A percentile compares a stretch with the other conserved stretches of the same genome.
Evolutionary conservation across 257 asterid genomes (phyloP).

Genomic region (Solanum virginianum): DNA sequence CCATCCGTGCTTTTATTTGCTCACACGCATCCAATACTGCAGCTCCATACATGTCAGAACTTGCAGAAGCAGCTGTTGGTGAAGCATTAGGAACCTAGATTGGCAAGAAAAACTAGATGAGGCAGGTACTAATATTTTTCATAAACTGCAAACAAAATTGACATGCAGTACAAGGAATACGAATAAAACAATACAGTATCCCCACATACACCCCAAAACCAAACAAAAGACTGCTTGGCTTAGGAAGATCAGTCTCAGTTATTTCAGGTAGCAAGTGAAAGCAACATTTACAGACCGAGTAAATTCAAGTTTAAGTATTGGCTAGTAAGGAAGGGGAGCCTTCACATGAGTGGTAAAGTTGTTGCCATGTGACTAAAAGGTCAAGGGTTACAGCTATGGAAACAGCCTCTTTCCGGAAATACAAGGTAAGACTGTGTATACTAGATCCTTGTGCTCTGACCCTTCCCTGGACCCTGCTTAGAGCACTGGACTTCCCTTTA

Average conservation of each 20-base stretch:
- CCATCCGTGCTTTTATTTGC: constrained; percentile 87
- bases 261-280: not conserved
- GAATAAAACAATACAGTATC: not conserved
- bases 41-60: constrained; percentile 94
- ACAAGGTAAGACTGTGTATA: not conserved
- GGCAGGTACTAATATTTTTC: not conserved
- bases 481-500: not conserved
- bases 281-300: not conserved
- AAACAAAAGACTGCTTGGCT: not conserved
- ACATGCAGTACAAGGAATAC: not conserved
- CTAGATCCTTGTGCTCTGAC: not conserved
- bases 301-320: not conserved
- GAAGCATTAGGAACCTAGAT: constrained; percentile 90
- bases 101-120: not conserved
- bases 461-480: not conserved
- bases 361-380: not conserved
- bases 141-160: not conserved
- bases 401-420: not conserved
- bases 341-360: not conserved
- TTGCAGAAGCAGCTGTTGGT: constrained; percentile 99
- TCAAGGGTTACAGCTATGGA: not conserved
- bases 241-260: not conserved
- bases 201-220: not conserved
- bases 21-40: constrained; percentile 96
- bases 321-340: not conserved